Conservation (phyloP, 345 rosid genomes). For the Citrus trifoliata region DNA sequence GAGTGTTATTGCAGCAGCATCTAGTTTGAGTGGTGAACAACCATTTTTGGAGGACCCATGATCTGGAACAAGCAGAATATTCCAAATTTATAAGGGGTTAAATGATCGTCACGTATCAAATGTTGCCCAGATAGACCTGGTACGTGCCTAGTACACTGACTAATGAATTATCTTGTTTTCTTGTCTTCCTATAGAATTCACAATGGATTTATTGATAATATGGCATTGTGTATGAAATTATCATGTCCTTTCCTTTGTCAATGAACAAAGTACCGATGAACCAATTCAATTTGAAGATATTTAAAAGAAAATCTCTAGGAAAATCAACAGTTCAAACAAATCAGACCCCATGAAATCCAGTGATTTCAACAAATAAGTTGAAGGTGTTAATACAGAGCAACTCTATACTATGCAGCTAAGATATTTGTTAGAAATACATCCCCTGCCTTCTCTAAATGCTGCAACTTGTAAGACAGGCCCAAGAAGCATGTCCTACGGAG, state of each 20-base stretch:
- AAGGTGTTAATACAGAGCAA: not conserved
- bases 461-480: not conserved
- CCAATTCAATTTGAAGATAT: not conserved
- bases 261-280: too few species aligned
- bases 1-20: not conserved
- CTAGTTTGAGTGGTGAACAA: not conserved
- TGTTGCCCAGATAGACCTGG: not conserved
- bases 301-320: not conserved
- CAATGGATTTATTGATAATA: too few species aligned
- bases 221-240: not conserved
- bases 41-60: not conserved
- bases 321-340: not conserved
- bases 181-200: not conserved
- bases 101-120: not conserved
- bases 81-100: not conserved
- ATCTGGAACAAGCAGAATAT: not conserved
- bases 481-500: not conserved
- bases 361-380: not conserved
- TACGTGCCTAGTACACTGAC: not conserved
- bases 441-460: not conserved
- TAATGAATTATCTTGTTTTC: not conserved
- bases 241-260: not conserved
- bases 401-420: not conserved
- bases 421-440: not conserved
- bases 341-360: not conserved